A percentile compares a stretch with the other conserved stretches of the same genome.
Evolutionary conservation across 805 yeast genomes (phyloP).

Genomic region (Suhomyces faveliae): DNA sequence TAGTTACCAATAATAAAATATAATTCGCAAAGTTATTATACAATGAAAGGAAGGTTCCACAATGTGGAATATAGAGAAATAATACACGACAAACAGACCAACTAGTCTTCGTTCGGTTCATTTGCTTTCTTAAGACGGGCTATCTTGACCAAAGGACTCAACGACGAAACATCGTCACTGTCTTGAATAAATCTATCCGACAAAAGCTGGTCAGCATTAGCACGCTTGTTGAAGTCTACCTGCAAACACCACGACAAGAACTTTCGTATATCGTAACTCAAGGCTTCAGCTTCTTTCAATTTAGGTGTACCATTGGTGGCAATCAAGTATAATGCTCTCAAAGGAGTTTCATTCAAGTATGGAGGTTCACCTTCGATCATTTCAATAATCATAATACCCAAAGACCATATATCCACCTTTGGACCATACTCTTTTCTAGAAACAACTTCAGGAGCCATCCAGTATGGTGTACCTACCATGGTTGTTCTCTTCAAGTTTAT

Average conservation of each 20-base stretch:
- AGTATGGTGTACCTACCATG: slow-evolving; percentile 98
- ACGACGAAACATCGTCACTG: slow-evolving; percentile 58
- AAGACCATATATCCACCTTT: slow-evolving; percentile 95
- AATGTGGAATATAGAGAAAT: background rate
- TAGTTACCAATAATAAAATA: background rate
- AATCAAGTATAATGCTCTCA: slow-evolving; percentile 88
- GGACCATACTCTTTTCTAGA: slow-evolving; percentile 93
- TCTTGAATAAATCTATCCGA: slow-evolving; percentile 61
- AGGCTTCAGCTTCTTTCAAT: slow-evolving; percentile 80
- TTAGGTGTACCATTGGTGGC: slow-evolving; percentile 97
- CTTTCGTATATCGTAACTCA: slow-evolving; percentile 61
- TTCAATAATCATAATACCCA: slow-evolving; percentile 97
- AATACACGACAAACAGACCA: background rate
- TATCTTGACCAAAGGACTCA: slow-evolving; percentile 72
- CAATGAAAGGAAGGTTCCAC: background rate
- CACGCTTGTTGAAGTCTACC: slow-evolving; percentile 80
- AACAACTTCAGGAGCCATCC: slow-evolving; percentile 99
- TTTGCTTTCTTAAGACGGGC: slow-evolving; percentile 64
- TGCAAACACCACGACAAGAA: slow-evolving; percentile 78
- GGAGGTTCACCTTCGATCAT: slow-evolving; percentile 99
- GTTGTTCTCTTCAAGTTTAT: slow-evolving; percentile 87
- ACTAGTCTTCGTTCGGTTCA: slow-evolving; percentile 16
- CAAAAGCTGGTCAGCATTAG: slow-evolving; percentile 71
- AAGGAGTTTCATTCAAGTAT: slow-evolving; percentile 91
- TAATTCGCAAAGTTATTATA: slow-evolving; percentile 1